Evolutionary conservation across 2,329 filamentous ascomycete species (phyloP).

Genomic region (Botryotinia calthae): DNA sequence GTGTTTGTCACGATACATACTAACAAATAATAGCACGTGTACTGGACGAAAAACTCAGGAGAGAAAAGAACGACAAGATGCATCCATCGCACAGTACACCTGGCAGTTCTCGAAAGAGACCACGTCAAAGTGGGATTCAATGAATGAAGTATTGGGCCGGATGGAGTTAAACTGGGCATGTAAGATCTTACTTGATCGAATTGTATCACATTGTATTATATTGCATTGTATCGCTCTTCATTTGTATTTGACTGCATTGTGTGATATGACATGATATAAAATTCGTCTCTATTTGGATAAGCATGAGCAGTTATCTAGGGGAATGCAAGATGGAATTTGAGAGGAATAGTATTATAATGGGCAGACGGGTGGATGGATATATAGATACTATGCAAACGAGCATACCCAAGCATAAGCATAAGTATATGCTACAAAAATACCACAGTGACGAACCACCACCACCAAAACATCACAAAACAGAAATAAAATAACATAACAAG

Average conservation of each 20-base stretch:
- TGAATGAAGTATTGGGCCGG: neutral
- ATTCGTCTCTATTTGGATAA: neutral
- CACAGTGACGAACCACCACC: too few species aligned
- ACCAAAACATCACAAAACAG: too few species aligned
- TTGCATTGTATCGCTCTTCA: neutral
- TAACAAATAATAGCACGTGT: slow-evolving; percentile 52
- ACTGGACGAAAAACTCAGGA: slow-evolving; percentile 64
- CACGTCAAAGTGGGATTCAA: slow-evolving; percentile 39
- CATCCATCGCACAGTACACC: slow-evolving; percentile 44
- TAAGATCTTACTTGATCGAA: neutral
- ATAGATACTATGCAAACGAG: neutral
- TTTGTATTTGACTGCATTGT: too few species aligned
- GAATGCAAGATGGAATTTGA: neutral
- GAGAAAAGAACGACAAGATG: slow-evolving; percentile 56
- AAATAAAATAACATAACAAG: neutral
- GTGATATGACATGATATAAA: too few species aligned
- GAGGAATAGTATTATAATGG: neutral
- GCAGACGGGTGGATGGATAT: neutral
- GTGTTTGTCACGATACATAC: neutral
- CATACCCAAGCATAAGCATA: neutral
- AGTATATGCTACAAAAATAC: too few species aligned
- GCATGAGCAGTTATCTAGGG: neutral
- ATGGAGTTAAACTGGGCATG: neutral
- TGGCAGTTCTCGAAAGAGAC: slow-evolving; percentile 55
- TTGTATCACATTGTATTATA: neutral